These are phyloP conservation scores for Sporodiniella umbellata DNA, from an alignment of 371 early-diverging fungal genomes.

Conservation along the genomic window DNA sequence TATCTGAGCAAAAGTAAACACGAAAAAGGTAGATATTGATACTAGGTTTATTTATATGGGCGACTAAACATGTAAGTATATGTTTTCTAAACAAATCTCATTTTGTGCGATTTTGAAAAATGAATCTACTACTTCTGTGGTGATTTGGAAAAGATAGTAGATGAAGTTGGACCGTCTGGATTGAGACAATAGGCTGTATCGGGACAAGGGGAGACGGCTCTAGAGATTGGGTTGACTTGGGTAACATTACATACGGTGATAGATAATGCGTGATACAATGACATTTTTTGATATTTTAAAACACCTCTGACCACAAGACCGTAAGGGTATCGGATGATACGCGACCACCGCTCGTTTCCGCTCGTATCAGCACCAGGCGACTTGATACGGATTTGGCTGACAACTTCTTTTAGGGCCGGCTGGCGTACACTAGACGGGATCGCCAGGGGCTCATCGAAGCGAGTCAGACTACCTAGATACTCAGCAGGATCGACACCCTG, in stretches of 20 bases:
- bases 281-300: constrained; percentile 50
- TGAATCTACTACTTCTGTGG: too few relatives aligned
- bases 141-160: neutral
- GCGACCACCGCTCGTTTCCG: constrained; percentile 50
- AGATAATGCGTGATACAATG: constrained; percentile 25
- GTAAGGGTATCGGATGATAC: constrained; percentile 58
- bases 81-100: too few relatives aligned
- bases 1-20: too few relatives aligned
- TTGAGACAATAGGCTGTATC: constrained; percentile 31
- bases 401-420: constrained; percentile 22
- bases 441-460: constrained; percentile 57
- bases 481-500: constrained; percentile 51
- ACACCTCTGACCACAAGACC: constrained; percentile 65
- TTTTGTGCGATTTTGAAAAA: too few relatives aligned
- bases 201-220: constrained; percentile 27
- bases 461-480: constrained; percentile 53
- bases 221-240: constrained; percentile 39
- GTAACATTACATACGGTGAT: constrained; percentile 41
- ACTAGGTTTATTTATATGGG: too few relatives aligned
- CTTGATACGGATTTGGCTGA: constrained; percentile 60
- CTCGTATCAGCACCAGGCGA: constrained; percentile 59
- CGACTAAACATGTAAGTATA: too few relatives aligned
- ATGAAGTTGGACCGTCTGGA: neutral
- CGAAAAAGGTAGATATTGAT: too few relatives aligned
- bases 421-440: constrained; percentile 35